Evolutionary conservation across 75 land plant genomes (phyloP).

Genomic region (Isoetes taiwanensis): DNA sequence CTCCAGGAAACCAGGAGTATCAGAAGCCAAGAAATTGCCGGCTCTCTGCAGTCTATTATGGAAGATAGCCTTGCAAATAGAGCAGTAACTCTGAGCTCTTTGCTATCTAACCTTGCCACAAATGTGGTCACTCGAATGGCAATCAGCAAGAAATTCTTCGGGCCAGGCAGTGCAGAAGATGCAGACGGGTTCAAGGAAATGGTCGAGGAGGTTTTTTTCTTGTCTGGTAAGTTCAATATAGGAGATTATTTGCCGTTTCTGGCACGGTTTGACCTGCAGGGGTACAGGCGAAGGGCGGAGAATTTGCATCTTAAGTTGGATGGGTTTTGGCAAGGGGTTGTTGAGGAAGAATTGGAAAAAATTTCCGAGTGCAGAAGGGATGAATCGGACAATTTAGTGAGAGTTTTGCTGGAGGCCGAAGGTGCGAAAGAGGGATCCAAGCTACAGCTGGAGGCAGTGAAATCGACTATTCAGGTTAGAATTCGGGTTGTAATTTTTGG

Average conservation of each 20-base stretch:
- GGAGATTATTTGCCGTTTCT: constrained; percentile 23
- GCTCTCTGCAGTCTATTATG: too few relatives aligned
- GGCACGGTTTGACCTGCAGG: constrained; percentile 23
- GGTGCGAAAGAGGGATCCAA: too few relatives aligned
- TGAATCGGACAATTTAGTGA: too few relatives aligned
- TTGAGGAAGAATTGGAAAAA: constrained; percentile 16
- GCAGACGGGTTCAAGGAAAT: constrained; percentile 14
- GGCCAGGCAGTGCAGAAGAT: constrained; percentile 6
- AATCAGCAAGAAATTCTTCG: constrained; percentile 23
- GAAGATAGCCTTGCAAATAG: too few relatives aligned
- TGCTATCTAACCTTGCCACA: background rate
- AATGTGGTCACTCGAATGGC: constrained; percentile 18
- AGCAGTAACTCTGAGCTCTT: constrained; percentile 19
- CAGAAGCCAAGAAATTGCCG: too few relatives aligned
- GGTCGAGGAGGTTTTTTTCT: constrained; percentile 10
- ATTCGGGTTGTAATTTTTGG: too few relatives aligned
- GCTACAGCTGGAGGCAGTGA: too few relatives aligned
- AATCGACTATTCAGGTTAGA: too few relatives aligned
- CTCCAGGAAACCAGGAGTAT: too few relatives aligned
- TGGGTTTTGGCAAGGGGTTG: constrained; percentile 14
- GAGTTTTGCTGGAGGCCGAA: too few relatives aligned
- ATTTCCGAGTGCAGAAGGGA: too few relatives aligned
- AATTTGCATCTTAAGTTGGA: constrained; percentile 12
- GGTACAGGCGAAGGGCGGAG: constrained; percentile 12
- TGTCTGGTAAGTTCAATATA: constrained; percentile 11